Percentiles rank a stretch among this genome's conserved stretches.
Evolutionary conservation across 768 basidiomycete genomes (phyloP).

Genomic region (Rhodotorula kratochvilovae): DNA sequence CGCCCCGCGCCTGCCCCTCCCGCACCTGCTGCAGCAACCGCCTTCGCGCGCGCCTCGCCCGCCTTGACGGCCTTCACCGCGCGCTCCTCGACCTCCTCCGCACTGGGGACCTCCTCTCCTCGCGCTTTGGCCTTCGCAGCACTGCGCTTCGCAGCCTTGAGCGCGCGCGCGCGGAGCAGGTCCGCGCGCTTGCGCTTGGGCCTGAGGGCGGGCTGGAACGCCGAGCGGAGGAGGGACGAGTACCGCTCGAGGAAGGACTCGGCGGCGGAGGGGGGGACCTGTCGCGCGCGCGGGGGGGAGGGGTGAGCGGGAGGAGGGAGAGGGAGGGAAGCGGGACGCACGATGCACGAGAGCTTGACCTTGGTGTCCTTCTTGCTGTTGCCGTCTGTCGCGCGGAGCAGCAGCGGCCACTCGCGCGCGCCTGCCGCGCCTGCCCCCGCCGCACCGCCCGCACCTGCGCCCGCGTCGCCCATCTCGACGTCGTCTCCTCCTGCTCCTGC

Average conservation of each 20-base stretch:
- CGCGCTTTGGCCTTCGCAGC: too few species aligned
- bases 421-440: too few species aligned
- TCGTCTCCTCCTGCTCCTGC: not conserved
- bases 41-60: not conserved
- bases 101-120: not conserved
- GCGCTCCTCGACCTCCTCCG: not conserved
- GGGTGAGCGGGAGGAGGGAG: not conserved
- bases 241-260: slow-evolving; percentile 20
- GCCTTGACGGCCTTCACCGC: not conserved
- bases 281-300: not conserved
- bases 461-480: slow-evolving; percentile 5
- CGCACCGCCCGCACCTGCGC: not conserved
- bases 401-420: slow-evolving; percentile 19
- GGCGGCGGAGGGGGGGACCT: slow-evolving; percentile 31
- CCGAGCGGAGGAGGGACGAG: slow-evolving; percentile 14
- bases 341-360: slow-evolving; percentile 33
- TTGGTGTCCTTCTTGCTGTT: slow-evolving; percentile 19
- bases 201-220: slow-evolving; percentile 13
- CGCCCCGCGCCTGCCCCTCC: not conserved
- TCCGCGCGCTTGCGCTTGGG: slow-evolving; percentile 29
- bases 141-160: not conserved
- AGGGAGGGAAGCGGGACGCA: not conserved
- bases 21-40: not conserved
- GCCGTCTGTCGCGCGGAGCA: slow-evolving; percentile 34
- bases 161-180: not conserved